Conservation (phyloP, 192 early-diverging fungal species). For the Coemansia sp. region DNA sequence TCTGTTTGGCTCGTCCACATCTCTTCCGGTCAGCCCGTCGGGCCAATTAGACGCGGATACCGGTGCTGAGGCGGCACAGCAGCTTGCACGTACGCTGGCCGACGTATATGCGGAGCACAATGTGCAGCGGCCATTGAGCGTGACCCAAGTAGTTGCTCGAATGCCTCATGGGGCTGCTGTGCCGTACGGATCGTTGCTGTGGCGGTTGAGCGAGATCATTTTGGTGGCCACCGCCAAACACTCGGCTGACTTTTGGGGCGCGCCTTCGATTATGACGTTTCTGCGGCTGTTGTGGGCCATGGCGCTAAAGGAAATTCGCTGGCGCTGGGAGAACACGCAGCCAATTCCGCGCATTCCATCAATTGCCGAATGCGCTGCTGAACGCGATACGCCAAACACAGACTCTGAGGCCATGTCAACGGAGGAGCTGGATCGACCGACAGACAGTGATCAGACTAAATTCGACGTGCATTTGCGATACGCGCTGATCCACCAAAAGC, state of each 20-base stretch:
- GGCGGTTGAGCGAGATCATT: slow-evolving; percentile 47
- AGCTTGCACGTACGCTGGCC: slow-evolving; percentile 21
- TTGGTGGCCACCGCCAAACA: slow-evolving; percentile 41
- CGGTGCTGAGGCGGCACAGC: neutral
- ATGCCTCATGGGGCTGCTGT: slow-evolving; percentile 49
- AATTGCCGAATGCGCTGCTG: slow-evolving; percentile 18
- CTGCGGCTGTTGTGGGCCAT: slow-evolving; percentile 70
- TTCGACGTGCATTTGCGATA: slow-evolving; percentile 63
- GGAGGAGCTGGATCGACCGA: neutral
- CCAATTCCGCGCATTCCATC: slow-evolving; percentile 58
- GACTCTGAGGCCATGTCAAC: slow-evolving; percentile 8
- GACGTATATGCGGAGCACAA: slow-evolving; percentile 18
- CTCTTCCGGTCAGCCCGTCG: slow-evolving; percentile 22
- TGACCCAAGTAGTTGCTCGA: slow-evolving; percentile 30
- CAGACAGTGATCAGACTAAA: neutral
- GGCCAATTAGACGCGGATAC: slow-evolving; percentile 15
- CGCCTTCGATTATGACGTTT: slow-evolving; percentile 63
- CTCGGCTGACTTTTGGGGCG: slow-evolving; percentile 48
- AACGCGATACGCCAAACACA: slow-evolving; percentile 5
- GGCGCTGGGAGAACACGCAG: slow-evolving; percentile 63
- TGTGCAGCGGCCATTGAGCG: slow-evolving; percentile 12
- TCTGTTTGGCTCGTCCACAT: slow-evolving; percentile 31
- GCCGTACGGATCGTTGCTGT: slow-evolving; percentile 45
- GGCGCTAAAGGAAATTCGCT: slow-evolving; percentile 59
- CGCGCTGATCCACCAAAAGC: slow-evolving; percentile 69